Evolutionary conservation across 1,284 basidiomycete species (phyloP).

Genomic region (Ceratobasidium sp.): DNA sequence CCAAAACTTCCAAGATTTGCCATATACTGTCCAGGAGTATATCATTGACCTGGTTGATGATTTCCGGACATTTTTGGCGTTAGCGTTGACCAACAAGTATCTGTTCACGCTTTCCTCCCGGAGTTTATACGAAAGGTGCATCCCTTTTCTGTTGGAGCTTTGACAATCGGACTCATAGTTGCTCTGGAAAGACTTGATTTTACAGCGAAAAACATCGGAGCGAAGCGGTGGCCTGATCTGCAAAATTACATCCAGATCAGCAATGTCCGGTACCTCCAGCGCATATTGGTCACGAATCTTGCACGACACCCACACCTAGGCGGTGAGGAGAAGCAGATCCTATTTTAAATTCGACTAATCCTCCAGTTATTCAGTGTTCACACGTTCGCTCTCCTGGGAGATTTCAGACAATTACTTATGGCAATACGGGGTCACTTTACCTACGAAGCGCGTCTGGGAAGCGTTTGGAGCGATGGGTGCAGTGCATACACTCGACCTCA

Average conservation of each 20-base stretch:
- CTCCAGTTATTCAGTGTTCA: neutral
- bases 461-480: constrained; percentile 9
- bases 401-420: constrained; percentile 27
- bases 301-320: neutral
- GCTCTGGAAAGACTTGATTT: constrained; percentile 4
- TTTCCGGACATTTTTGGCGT: constrained; percentile 6
- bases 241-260: constrained; percentile 14
- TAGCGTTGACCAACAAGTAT: constrained; percentile 20
- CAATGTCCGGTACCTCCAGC: constrained; percentile 27
- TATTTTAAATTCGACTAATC: neutral
- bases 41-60: constrained; percentile 8
- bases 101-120: constrained; percentile 9
- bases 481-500: constrained; percentile 17
- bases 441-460: constrained; percentile 4
- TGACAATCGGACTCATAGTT: neutral
- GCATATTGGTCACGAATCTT: neutral
- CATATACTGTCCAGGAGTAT: constrained; percentile 30
- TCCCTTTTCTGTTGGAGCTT: neutral
- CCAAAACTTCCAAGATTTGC: neutral
- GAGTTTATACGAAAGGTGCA: constrained; percentile 15
- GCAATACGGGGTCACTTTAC: neutral
- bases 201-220: constrained; percentile 2
- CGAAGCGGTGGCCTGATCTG: constrained; percentile 20
- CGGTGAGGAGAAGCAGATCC: neutral
- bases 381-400: constrained; percentile 23